These are phyloP conservation scores for Achaetomiella virescens DNA, from an alignment of 495 filamentous ascomycete genomes.

Conservation along the genomic window DNA sequence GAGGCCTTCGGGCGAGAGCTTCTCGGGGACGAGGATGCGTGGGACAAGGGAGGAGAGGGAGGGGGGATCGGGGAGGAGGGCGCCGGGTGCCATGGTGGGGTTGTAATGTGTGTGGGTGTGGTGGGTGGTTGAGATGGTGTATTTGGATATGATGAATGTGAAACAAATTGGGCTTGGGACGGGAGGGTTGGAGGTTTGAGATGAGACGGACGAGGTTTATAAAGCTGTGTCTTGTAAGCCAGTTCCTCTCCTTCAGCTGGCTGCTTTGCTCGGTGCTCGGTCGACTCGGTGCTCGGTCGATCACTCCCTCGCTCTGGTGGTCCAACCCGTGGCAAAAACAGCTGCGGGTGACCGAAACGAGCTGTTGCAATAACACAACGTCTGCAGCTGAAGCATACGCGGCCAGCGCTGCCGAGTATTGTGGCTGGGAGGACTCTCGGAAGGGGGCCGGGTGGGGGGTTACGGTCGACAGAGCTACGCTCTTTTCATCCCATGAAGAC, in stretches of 20 bases:
- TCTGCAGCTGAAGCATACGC: background rate
- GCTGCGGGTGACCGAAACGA: background rate
- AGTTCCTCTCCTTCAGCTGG: background rate
- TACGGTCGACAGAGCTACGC: too few species aligned
- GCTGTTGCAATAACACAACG: background rate
- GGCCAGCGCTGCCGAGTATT: background rate
- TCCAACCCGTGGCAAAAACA: background rate
- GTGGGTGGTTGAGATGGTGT: background rate
- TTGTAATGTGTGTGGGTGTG: background rate
- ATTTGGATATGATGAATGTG: background rate
- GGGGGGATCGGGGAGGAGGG: slow-evolving; percentile 14
- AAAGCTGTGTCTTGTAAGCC: background rate
- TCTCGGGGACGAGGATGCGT: slow-evolving; percentile 64
- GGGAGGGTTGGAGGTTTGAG: background rate
- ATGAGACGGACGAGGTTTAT: background rate
- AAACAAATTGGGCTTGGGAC: background rate
- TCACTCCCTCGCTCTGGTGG: background rate
- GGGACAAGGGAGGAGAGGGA: slow-evolving; percentile 7
- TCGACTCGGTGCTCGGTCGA: background rate
- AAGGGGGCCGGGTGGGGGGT: background rate
- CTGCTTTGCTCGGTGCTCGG: background rate
- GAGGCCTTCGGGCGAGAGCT: slow-evolving; percentile 66
- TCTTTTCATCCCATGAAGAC: background rate
- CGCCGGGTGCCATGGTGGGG: slow-evolving; percentile 35
- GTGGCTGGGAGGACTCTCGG: background rate